These are phyloP conservation scores for Geranomyces variabilis DNA, from an alignment of 192 early-diverging fungal species.

Conservation along the genomic window DNA sequence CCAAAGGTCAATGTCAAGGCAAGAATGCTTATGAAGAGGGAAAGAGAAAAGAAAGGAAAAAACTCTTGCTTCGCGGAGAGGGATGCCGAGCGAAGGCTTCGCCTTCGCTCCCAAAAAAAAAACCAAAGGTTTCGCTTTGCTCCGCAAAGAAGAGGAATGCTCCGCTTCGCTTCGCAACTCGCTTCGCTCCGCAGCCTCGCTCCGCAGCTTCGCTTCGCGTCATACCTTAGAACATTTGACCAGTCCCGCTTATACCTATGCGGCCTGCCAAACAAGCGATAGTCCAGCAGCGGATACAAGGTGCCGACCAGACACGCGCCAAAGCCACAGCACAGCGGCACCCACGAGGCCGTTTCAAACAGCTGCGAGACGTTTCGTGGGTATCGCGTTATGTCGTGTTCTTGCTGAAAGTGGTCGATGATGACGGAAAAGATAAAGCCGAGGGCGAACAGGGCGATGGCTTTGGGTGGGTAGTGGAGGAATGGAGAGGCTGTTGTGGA, in stretches of 20 bases:
- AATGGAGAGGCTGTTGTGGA: constrained; percentile 8
- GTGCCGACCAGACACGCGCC: constrained; percentile 63
- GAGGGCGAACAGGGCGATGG: constrained; percentile 61
- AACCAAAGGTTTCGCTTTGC: no score
- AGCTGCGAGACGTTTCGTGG: constrained; percentile 38
- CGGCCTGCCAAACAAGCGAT: constrained; percentile 40
- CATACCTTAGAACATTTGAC: constrained; percentile 60
- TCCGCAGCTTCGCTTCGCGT: background rate
- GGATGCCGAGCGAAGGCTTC: no score
- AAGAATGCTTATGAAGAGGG: background rate
- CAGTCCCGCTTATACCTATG: constrained; percentile 53
- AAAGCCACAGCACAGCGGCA: constrained; percentile 64
- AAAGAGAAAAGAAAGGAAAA: no score
- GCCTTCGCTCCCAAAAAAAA: no score
- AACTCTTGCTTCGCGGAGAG: no score
- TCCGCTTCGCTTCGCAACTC: constrained; percentile 1
- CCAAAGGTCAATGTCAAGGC: constrained; percentile 3
- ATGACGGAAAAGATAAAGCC: constrained; percentile 66
- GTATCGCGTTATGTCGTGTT: constrained; percentile 59
- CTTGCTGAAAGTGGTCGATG: constrained; percentile 66
- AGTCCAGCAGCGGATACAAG: constrained; percentile 62
- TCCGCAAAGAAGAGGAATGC: background rate
- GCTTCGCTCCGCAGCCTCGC: background rate
- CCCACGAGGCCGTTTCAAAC: constrained; percentile 64
- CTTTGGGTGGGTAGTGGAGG: constrained; percentile 48